Evolutionary conservation across 345 rosid species (phyloP), one percentile per base, ranked within the genome.

Genomic region (Eucalyptus decipiens): DNA sequence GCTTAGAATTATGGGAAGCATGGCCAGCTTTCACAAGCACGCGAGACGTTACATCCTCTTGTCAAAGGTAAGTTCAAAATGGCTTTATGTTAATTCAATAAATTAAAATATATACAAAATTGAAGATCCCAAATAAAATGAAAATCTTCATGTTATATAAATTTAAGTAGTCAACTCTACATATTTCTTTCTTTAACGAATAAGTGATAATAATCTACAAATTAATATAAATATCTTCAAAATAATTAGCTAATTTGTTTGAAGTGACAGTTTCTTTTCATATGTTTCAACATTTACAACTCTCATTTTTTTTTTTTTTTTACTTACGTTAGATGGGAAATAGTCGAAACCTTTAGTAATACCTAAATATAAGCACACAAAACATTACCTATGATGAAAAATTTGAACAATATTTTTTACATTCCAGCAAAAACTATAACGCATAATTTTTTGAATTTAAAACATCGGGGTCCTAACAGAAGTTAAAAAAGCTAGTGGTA

Each of bases 1-100:
- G 50, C 40, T 18, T 32, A 93, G 67, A 37, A 72, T 91, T 2
- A 51, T 89, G 4, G 54, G 85, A 49, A 92, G 89, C 89, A 92
- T 91, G 93, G 43, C 90, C 85, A 92, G 90, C 88, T 92, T 92
- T 67, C 91, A 50, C 30, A 58, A 87, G 85, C 92, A 90, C 87
- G 86, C 91, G 87, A 89, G 91, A 30, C 92, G 91, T 30, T 90
- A 93, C 89, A 26, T 89, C 7, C 51, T 91, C 5, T 50, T 72
- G 16, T 88, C 92, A 6, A 92, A 92, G 94, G 94, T 89, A 23
- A 32, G 83, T 65, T 26, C 42, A 16, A 9, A 37, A 88, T 18
- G 47, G 21, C 50, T 6, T 48, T 17, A 34, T 15, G 47, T 76
- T 42, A 76, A 76, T 37, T 76, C 83, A 40, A 40, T 21, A 37